A percentile compares a stretch with the other conserved stretches of the same genome.
These are phyloP conservation scores for Platanus orientalis DNA, from an alignment of 164 flowering plant species.

Conservation along the genomic window DNA sequence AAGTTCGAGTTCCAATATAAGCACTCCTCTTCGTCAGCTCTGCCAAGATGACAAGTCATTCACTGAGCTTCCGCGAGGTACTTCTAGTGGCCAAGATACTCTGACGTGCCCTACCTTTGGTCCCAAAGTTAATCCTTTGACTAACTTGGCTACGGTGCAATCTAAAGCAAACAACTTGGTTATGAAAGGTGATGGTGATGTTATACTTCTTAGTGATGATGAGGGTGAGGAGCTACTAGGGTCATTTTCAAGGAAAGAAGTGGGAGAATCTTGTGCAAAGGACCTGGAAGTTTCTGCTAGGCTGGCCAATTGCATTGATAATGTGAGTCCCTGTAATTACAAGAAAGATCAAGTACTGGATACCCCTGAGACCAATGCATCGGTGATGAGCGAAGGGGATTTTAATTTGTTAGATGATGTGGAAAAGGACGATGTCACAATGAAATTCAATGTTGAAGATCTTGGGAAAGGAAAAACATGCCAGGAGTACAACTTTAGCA, in stretches of 20 bases:
- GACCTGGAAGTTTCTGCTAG: slow-evolving; percentile 23
- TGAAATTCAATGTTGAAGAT: slow-evolving; percentile 22
- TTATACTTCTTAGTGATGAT: slow-evolving; percentile 27
- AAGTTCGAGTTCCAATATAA: slow-evolving; percentile 4
- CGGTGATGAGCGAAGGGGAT: slow-evolving; percentile 26
- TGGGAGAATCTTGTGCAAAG: slow-evolving; percentile 15
- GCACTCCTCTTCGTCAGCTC: slow-evolving; percentile 13
- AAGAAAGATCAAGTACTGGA: slow-evolving; percentile 22
- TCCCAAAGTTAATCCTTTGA: slow-evolving; percentile 1
- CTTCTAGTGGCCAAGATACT: slow-evolving; percentile 5
- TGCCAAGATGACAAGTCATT: slow-evolving; percentile 20
- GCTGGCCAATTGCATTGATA: slow-evolving; percentile 18
- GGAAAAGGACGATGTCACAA: slow-evolving; percentile 17
- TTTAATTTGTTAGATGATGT: slow-evolving; percentile 10
- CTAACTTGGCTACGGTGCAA: slow-evolving; percentile 10
- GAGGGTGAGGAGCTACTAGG: slow-evolving; percentile 22
- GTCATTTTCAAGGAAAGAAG: slow-evolving; percentile 13
- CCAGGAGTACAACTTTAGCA: slow-evolving; percentile 7
- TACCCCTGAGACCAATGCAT: slow-evolving; percentile 30
- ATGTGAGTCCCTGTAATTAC: slow-evolving; percentile 26
- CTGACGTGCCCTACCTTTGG: background rate
- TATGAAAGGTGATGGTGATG: slow-evolving; percentile 9
- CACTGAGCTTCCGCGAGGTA: slow-evolving; percentile 5
- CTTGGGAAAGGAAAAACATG: slow-evolving; percentile 6
- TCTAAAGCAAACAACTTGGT: slow-evolving; percentile 3